Base-by-base conservation (phyloP, 2,329 filamentous ascomycete genomes). In the Neoarthrinium moseri region DNA sequence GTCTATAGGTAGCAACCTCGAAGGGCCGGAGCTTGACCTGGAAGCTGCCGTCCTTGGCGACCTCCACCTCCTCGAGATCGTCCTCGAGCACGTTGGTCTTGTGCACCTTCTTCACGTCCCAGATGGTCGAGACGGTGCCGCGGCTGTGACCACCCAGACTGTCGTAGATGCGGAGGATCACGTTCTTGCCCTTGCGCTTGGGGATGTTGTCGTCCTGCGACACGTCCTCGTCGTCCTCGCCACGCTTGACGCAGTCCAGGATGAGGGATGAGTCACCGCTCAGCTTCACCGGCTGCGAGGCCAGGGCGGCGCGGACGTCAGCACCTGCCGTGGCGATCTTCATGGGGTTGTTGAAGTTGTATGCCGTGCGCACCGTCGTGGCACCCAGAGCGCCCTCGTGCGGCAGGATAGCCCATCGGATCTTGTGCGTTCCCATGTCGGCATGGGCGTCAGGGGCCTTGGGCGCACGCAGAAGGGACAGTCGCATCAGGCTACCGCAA, bases 401-500 rank as follows among this genome's bases (percentile, higher is more conserved):
- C 3, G 92, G 92, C 55, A 96, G 75, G 55, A 97, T 91, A 18
- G 89, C 91, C 80, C 92, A 97, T 51, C 87, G 85, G 56, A 96
- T 95, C 51, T 78, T 78, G 65, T 97, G 92, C 33, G 75, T 78
- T 43, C 90, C 92, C 91, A 97, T 96, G 63, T 97, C 92, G 32
- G 92, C 92, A 59, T 96, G 86, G 5, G 83, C 91, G 64, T 97
- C 92, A 1, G 92, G 92, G 0, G 92, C 91, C 64, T 97, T 97
- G 18, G 92, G 88, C 5, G 91, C 84, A 32, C 92, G 84, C 15
- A 96, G 78, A 17, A 97, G 77, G 12, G 86, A 91, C 8, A 97
- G 75, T 4, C 92, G 84, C 92, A 97, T 97, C 45, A 91, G 66
- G 62, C 87, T 94, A 34, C 92, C 92, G 37, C 80, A 83, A 12